These are phyloP conservation scores for Microsporum canis DNA, from an alignment of 2,329 filamentous ascomycete genomes.

Conservation along the genomic window DNA sequence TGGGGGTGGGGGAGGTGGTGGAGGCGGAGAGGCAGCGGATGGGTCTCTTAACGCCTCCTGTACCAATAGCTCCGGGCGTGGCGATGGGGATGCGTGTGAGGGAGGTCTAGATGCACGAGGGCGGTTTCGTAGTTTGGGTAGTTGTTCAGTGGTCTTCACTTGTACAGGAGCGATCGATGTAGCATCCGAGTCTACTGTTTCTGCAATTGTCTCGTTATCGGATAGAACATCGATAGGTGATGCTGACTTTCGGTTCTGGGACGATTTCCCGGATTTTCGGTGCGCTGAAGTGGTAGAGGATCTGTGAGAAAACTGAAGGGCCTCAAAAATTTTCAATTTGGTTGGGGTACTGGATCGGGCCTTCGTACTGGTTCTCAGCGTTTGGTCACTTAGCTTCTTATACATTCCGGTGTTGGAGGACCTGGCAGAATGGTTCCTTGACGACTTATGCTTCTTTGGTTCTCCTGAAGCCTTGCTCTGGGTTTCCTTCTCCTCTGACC, in stretches of 20 bases:
- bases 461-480: conserved; percentile 5
- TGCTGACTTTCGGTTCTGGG: conserved; percentile 23
- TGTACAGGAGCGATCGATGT: conserved; percentile 38
- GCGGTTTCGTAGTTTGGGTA: not conserved
- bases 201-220: conserved; percentile 18
- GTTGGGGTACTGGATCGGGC: conserved; percentile 28
- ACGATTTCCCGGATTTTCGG: conserved; percentile 18
- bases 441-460: conserved; percentile 9
- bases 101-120: not conserved
- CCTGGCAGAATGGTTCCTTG: conserved; percentile 23
- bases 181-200: conserved; percentile 35
- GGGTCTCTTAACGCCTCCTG: conserved; percentile 3
- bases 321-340: conserved; percentile 27
- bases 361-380: conserved; percentile 26
- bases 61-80: not conserved
- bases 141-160: conserved; percentile 17
- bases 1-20: conserved; percentile 53
- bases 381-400: conserved; percentile 28
- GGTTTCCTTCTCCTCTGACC: conserved; percentile 23
- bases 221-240: conserved; percentile 23
- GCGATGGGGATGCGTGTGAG: not conserved
- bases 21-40: not conserved
- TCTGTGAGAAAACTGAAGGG: conserved; percentile 26
- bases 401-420: conserved; percentile 32
- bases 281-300: conserved; percentile 27